Evolutionary conservation across 306 rosid species (phyloP), one percentile per base, ranked within the genome.

Genomic region (Ammopiptanthus mongolicus): DNA sequence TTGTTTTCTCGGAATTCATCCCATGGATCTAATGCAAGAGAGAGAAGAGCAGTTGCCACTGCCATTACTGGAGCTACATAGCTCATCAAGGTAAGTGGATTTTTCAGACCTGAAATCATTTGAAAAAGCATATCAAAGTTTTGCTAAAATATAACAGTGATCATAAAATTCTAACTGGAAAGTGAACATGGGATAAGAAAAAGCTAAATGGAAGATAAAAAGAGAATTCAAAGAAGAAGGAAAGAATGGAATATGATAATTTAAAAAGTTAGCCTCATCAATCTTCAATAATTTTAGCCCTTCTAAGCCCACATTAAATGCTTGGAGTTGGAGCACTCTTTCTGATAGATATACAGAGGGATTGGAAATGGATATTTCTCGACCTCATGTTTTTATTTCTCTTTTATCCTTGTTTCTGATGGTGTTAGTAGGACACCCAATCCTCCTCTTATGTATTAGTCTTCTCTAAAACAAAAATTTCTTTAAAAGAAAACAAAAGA

Each of bases 71-170:
- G 99, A 76, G 96, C 77, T 81, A 95, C 92, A 73, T 85, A 78
- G 90, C 99, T 95, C 99, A 95, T 95, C 89, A 95, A 64, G 72
- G 92, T 83, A 80, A 95, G 89, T 2, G 97, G 97, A 85, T 95
- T 92, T 87, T 87, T 92, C 88, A 95, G 84, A 76, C 99, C 99
- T 95, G 88, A 62, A 74, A 69, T 47, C 72, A 81, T 84, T 71
- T 52, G 74, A 71, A 64, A 71, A 61, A 73, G 57, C 4, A 22
- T 55, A 52, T 72, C 50, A 64, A n/a, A 1, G 12, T 63, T 77
- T 69, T 2, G 52, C 41, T n/a, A 44, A 74, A 48, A 80, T 60
- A 33, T 25, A 56, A 34, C 53, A 62, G 59, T 50, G 42, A 15
- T 60, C 44, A 6, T 11, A 21, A 65, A 69, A 66, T 25, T 79